Evolutionary conservation across 306 rosid species (phyloP), one percentile per base, ranked within the genome.

Genomic region (Medicago truncatula): DNA sequence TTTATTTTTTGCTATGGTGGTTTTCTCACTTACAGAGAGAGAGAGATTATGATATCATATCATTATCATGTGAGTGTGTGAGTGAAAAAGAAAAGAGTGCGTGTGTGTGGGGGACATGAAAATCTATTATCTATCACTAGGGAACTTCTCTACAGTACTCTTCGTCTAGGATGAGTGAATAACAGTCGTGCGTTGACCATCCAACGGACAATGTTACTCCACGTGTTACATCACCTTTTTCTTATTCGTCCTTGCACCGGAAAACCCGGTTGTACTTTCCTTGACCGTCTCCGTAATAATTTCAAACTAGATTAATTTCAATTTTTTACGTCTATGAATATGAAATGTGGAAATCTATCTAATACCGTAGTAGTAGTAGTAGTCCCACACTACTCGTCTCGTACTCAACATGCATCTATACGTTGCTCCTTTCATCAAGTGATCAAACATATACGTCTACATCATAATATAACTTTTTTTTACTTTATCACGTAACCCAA

Each of bases 221-320:
- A 89, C 96, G 89, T 89, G 96, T 80, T 85, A 20, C 80, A 18
- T 70, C 81, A 58, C 87, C 93, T 88, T 89, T 89, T 83, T 76
- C 90, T 79, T 85, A 84, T 75, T 88, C 91, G 91, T 89, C 89
- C 89, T 88, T 76, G n/a, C 85, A 87, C 93, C 97, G 91, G 79
- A 84, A 88, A 90, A 88, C 93, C 96, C 97, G 97, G 88, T 84
- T n/a, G 81, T 59, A 75, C 92, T 76, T 83, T 86, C 78, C 81
- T 88, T 84, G 87, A 87, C 88, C 86, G 53, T 80, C 74, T 67
- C 83, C 66, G 21, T 74, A 75, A 20, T 10, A 10, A 17, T 39
- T 65, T 17, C 0, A 38, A 59, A n/a, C 5, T 2, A 62, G 8
- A 66, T 68, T 60, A 10, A 39, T 60, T 71, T 23, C 11, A 0